Conservation (phyloP, 2,329 filamentous ascomycete genomes). For the Fusarium coffeatum region DNA sequence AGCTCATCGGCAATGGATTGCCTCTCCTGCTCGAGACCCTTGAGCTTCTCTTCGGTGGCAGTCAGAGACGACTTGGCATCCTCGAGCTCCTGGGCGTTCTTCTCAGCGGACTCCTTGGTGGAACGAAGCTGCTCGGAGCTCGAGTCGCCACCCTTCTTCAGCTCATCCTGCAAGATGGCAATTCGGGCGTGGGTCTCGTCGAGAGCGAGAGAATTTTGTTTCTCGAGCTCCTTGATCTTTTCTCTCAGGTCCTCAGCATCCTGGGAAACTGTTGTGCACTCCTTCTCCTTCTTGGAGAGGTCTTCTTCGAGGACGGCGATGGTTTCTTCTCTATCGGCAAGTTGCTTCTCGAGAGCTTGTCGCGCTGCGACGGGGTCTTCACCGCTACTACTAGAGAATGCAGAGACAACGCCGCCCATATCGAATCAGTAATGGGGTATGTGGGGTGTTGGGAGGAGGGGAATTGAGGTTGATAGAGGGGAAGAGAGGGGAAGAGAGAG, state of each 20-base stretch:
- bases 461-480: constrained; percentile 22
- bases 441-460: constrained; percentile 16
- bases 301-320: constrained; percentile 50
- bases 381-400: constrained; percentile 51
- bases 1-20: constrained; percentile 51
- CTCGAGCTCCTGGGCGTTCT: constrained; percentile 41
- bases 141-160: constrained; percentile 46
- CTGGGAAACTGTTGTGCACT: constrained; percentile 49
- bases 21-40: constrained; percentile 46
- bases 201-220: constrained; percentile 47
- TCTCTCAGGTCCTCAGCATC: constrained; percentile 54
- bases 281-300: constrained; percentile 54
- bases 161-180: constrained; percentile 51
- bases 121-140: constrained; percentile 42
- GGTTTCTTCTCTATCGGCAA: constrained; percentile 54
- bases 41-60: constrained; percentile 45
- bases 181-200: constrained; percentile 51
- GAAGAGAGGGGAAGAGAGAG: constrained; percentile 16
- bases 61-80: constrained; percentile 40
- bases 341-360: constrained; percentile 54
- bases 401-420: constrained; percentile 57
- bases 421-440: constrained; percentile 42
- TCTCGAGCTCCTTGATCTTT: constrained; percentile 54
- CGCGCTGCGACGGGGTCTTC: constrained; percentile 47
- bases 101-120: constrained; percentile 43